Percentiles rank a stretch among this genome's conserved stretches.
Evolutionary conservation across 2,329 filamentous ascomycete species (phyloP).

Genomic region (Xylaria arbuscula): DNA sequence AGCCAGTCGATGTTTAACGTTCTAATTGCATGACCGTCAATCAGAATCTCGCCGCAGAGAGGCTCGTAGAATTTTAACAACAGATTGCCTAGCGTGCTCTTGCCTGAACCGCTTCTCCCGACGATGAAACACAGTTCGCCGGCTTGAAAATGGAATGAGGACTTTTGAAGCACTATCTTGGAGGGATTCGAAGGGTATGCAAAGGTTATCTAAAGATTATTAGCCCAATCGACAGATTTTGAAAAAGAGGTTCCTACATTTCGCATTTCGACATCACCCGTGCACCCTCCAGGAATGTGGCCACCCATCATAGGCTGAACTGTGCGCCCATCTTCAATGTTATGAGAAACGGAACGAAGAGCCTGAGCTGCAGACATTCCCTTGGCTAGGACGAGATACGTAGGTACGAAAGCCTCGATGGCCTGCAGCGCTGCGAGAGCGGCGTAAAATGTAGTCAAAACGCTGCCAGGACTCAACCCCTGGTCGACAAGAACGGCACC

Average conservation of each 20-base stretch:
- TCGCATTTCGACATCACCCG: slow-evolving; percentile 75
- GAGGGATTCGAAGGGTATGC: slow-evolving; percentile 78
- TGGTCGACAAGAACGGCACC: slow-evolving; percentile 75
- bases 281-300: slow-evolving; percentile 58
- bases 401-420: slow-evolving; percentile 78
- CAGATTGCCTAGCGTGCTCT: slow-evolving; percentile 87
- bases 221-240: slow-evolving; percentile 27
- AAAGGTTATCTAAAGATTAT: slow-evolving; percentile 73
- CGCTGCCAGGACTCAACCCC: slow-evolving; percentile 70
- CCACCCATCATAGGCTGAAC: slow-evolving; percentile 49
- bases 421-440: slow-evolving; percentile 81
- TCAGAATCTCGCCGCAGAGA: slow-evolving; percentile 69
- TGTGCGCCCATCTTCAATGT: slow-evolving; percentile 44
- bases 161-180: slow-evolving; percentile 67
- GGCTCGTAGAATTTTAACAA: slow-evolving; percentile 82
- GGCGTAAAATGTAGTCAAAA: slow-evolving; percentile 88
- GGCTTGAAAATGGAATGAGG: slow-evolving; percentile 75
- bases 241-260: slow-evolving; percentile 62
- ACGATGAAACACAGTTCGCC: slow-evolving; percentile 83
- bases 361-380: slow-evolving; percentile 78
- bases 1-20: slow-evolving; percentile 77
- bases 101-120: slow-evolving; percentile 89
- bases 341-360: slow-evolving; percentile 61
- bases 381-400: slow-evolving; percentile 81
- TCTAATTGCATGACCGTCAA: slow-evolving; percentile 74